A percentile compares a stretch with the other conserved stretches of the same genome.
phyloP scores from a whole-genome alignment of 2,329 filamentous ascomycete species.

The Penicillium expansum region DNA sequence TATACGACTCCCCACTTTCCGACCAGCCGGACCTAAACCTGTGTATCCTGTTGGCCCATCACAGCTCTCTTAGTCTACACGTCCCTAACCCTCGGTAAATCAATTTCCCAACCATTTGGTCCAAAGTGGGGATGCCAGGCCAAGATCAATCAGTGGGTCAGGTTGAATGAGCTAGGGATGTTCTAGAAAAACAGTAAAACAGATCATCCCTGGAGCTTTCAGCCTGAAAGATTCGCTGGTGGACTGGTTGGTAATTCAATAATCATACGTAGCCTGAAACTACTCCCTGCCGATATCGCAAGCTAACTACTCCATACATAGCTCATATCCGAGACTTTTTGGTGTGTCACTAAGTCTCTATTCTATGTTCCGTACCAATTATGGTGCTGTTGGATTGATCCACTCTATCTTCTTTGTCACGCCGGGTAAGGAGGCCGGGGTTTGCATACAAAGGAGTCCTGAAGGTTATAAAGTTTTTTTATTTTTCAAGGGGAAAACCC shows the following conservation, averaged over 20 bases:
- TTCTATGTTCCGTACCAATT: too few species aligned
- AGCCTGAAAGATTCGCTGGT: background rate
- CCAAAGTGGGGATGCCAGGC: conserved; percentile 1
- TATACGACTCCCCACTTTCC: conserved; percentile 12
- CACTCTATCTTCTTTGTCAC: background rate
- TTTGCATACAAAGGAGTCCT: too few species aligned
- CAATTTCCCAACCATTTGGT: conserved; percentile 3
- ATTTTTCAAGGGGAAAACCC: too few species aligned
- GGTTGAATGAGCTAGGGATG: background rate
- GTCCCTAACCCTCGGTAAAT: background rate
- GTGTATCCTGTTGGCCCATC: conserved; percentile 1
- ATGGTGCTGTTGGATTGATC: background rate
- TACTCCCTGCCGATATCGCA: background rate
- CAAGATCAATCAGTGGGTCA: conserved; percentile 6
- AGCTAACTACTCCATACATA: background rate
- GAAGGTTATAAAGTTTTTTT: background rate
- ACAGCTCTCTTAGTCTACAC: background rate
- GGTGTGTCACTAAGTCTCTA: background rate
- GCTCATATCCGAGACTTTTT: background rate
- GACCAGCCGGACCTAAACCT: background rate
- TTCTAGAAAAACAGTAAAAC: conserved; percentile 4
- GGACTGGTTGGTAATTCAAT: background rate
- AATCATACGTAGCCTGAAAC: background rate
- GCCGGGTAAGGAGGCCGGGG: background rate
- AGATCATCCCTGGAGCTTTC: background rate